Base-by-base conservation (phyloP, 2,329 filamentous ascomycete genomes). In the Fusarium coffeatum region DNA sequence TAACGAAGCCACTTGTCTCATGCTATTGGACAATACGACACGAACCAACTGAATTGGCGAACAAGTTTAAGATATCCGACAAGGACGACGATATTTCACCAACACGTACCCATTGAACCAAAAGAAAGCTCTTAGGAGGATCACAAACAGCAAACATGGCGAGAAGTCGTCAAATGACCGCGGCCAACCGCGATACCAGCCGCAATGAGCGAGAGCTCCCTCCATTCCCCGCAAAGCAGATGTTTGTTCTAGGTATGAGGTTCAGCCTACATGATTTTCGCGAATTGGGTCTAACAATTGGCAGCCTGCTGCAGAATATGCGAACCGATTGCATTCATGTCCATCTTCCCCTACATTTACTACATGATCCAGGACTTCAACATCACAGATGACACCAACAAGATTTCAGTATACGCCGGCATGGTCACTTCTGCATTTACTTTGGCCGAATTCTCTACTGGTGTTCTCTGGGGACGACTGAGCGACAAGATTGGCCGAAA, bases 271-370 rank as follows among this genome's bases (percentile, higher is more conserved):
- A 28, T 34, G 25, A 37, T 43, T 34, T 16, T n/a, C n/a, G 10
- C 20, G 64, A 30, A 40, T 42, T 47, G 27, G 32, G 41, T 63
- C 60, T 75, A 61, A 69, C 58, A 58, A 28, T 27, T 27, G 43
- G 49, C 69, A 97, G 94, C 94, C 47, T 86, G 97, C 77, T 97
- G 94, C 82, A 91, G 96, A 77, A 95, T 99, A 84, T 98, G 94
- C 85, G 96, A 99, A 80, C 96, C 96, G 55, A 98, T 99, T 80
- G 96, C 96, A 8, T 98, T 99, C 86, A 98, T 98, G 93, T 98
- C 94, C 56, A 98, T 98, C 74, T 98, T 99, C 79, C 96, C 96
- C 3, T 99, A 98, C 81, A 94, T 97, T 74, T 98, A 97, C 84
- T 95, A 92, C 84, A 98, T 99, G 96, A 92, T 98, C 74, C 87